Evolutionary conservation across 441 rosid species (phyloP), one percentile per base, ranked within the genome.

Genomic region (Raphanus hybrid): DNA sequence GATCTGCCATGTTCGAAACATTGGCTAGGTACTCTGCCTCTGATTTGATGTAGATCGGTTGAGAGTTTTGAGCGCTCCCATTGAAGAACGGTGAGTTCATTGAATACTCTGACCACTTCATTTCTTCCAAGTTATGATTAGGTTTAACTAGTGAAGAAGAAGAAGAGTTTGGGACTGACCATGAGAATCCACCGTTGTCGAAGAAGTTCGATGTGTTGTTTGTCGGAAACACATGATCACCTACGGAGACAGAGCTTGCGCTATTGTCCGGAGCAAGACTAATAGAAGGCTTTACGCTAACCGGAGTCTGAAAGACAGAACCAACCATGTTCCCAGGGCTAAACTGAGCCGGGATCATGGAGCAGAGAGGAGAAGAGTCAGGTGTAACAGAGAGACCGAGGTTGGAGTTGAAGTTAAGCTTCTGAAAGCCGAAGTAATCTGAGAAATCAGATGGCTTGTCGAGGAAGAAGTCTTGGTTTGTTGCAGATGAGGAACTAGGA

Each of bases 81-180:
- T 18, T 55, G 48, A 69, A 69, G 43, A 69, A 54, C 61, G 63
- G 57, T 54, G 50, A 0, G 32, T 34, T 69, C 8, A 20, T 8
- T 35, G 39, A 35, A 54, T 34, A 54, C 62, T 69, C 91, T 8
- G 89, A 81, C 91, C 91, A 88, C 71, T 87, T 87, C 64, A 82
- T 77, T 1, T 85, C 88, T 54, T 87, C 91, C 58, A 52, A 52
- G 58, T 15, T 52, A 15, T 52, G 58, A 52, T 15, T 52, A 52
- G 58, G 58, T 52, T 52, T 52, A 0, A 15, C 58, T 52, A 52
- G 9, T 15, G 58, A 52, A 15, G 58, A 48, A 4, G 54, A 52
- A 15, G 57, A 52, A 15, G 58, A 43, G 58, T 52, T 52, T 52
- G 58, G 58, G 23, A 7, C 23, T 52, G 58, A 52, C 60, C 60